Conservation (phyloP, 2,329 filamentous ascomycete species). For the Clonostachys byssicola region DNA sequence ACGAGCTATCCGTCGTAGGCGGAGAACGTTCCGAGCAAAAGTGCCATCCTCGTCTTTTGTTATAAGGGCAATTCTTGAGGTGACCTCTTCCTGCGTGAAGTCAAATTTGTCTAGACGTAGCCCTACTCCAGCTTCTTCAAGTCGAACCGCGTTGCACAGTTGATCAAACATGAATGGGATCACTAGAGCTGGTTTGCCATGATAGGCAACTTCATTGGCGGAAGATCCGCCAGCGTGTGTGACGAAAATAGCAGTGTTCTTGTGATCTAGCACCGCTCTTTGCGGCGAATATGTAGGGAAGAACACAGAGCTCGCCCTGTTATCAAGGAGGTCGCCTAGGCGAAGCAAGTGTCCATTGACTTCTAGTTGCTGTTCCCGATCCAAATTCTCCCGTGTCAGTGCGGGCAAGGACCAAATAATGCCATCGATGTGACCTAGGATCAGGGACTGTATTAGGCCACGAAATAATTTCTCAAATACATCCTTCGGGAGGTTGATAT, state of each 20-base stretch:
- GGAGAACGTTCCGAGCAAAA: conserved; percentile 22
- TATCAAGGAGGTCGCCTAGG: conserved; percentile 13
- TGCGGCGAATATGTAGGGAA: conserved; percentile 31
- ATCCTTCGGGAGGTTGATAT: conserved; percentile 22
- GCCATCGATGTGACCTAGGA: conserved; percentile 24
- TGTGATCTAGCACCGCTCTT: conserved; percentile 29
- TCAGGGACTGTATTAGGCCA: conserved; percentile 17
- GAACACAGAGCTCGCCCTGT: conserved; percentile 19
- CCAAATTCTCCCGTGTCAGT: too few relatives aligned
- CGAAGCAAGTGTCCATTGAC: too few relatives aligned
- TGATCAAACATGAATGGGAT: conserved; percentile 37
- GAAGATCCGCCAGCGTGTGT: conserved; percentile 35
- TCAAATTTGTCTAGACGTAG: conserved; percentile 26
- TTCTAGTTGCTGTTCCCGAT: background rate
- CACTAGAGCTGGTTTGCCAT: conserved; percentile 26
- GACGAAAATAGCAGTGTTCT: conserved; percentile 24
- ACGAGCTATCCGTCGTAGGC: conserved; percentile 30
- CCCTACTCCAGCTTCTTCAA: conserved; percentile 25
- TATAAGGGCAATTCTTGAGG: conserved; percentile 16
- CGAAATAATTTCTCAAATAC: conserved; percentile 23
- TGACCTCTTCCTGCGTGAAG: conserved; percentile 24
- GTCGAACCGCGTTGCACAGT: conserved; percentile 26
- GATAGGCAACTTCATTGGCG: conserved; percentile 33
- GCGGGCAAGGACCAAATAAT: conserved; percentile 28
- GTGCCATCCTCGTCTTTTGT: conserved; percentile 18